phyloP scores from a whole-genome alignment of 2,329 filamentous ascomycete species.

The Stachybotrys elegans region DNA sequence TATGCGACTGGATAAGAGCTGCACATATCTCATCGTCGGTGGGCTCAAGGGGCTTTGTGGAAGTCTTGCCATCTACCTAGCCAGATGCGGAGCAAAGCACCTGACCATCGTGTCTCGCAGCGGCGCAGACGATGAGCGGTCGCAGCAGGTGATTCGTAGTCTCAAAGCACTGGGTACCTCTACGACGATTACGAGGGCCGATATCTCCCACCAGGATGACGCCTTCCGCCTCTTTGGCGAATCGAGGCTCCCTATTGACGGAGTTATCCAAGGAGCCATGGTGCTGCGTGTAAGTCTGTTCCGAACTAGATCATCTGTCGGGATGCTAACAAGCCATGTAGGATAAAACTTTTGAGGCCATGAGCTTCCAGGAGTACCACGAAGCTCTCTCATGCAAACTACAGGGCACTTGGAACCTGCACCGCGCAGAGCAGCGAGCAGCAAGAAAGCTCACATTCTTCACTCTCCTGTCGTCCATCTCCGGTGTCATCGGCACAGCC shows the following conservation, averaged over 20 bases:
- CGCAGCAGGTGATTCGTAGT: slow-evolving; percentile 8
- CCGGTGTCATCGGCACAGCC: slow-evolving; percentile 20
- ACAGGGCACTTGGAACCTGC: slow-evolving; percentile 31
- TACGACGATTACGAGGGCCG: too few relatives aligned
- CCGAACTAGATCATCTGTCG: not conserved
- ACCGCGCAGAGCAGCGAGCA: slow-evolving; percentile 19
- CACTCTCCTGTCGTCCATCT: slow-evolving; percentile 25
- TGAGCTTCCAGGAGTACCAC: slow-evolving; percentile 9
- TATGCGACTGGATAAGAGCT: not conserved
- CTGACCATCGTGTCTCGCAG: slow-evolving; percentile 23
- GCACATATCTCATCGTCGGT: slow-evolving; percentile 29
- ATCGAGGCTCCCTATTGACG: not conserved
- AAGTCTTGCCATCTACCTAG: slow-evolving; percentile 25
- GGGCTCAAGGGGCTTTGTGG: slow-evolving; percentile 31
- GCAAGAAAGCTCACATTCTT: slow-evolving; percentile 27
- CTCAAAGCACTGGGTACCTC: not conserved
- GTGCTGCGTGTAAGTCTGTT: slow-evolving; percentile 4
- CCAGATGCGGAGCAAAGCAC: slow-evolving; percentile 24
- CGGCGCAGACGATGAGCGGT: slow-evolving; percentile 21
- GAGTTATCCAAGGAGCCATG: slow-evolving; percentile 3
- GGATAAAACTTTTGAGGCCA: slow-evolving; percentile 8
- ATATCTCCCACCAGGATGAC: too few relatives aligned
- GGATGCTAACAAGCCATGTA: not conserved
- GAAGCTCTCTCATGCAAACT: slow-evolving; percentile 8
- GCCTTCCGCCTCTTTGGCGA: too few relatives aligned